Base-by-base conservation (phyloP, 257 asterid genomes). In the Ilex aquifolium region DNA sequence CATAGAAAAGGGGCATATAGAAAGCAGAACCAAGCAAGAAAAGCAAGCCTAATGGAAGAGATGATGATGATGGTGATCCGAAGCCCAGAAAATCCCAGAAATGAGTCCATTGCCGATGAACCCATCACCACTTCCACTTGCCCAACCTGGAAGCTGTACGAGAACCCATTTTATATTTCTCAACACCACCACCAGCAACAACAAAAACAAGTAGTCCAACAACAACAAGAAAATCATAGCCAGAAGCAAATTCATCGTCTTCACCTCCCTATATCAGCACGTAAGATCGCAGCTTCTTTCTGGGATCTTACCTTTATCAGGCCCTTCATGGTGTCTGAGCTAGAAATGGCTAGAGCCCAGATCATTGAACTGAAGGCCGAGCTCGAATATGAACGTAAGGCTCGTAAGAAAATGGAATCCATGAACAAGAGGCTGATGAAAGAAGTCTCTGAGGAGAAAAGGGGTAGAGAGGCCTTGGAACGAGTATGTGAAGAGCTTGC, bases 91-190 rank as follows among this genome's bases (percentile, higher is more conserved):
- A 71, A 64, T 74, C 64, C 64, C 59, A 44, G 68, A 63, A 65
- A 65, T 40, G 57, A 69, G 27, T 44, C 69, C 27, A 57, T 69
- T 67, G 58, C 73, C 30, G 69, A 57, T 46, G 70, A 69, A 64
- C 79, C 83, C 61, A 69, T 64, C 52, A 64, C 59, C 68, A 65
- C 74, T 53, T 7, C 53, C 16, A 57, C 61, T 52, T 64, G 56
- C 72, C 90, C 97, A 60, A 69, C 88, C 71, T 88, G 95, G 95
- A 88, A 91, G 65, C 62, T 91, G 32, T 91, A 91, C 70, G 94
- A 91, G 66, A 91, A 88, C 52, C 96, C 98, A 36, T 91, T 75
- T 57, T 91, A 77, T 51, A 79, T 56, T 32, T 70, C 77, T 40
- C 79, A 59, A 50, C 74, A 75, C 0, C 77, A 59, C 2, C 72